Evolutionary conservation across 2,329 filamentous ascomycete genomes (phyloP).

Genomic region (Stylonectria norvegica): DNA sequence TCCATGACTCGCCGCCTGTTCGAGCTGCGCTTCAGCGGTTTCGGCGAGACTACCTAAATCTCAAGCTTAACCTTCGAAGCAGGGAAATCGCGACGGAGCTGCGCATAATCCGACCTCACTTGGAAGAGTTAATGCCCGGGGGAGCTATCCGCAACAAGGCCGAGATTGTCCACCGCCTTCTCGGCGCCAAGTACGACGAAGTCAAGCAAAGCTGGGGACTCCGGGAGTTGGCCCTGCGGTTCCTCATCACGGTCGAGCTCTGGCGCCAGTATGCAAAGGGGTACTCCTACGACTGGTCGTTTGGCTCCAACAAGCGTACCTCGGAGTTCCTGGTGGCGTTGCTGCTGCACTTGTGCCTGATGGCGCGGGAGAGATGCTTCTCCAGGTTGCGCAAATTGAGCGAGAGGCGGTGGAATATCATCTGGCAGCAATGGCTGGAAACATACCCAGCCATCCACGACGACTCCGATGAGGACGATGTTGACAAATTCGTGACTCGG

Average conservation of each 20-base stretch:
- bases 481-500: constrained; percentile 15
- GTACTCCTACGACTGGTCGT: constrained; percentile 18
- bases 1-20: constrained; percentile 25
- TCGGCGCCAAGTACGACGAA: background rate
- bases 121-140: constrained; percentile 19
- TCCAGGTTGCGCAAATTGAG: background rate
- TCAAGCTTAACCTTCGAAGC: constrained; percentile 1
- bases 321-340: constrained; percentile 23
- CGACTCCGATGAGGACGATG: background rate
- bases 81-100: constrained; percentile 10
- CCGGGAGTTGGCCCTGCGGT: constrained; percentile 18
- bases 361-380: constrained; percentile 20
- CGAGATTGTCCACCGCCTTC: constrained; percentile 10
- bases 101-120: constrained; percentile 6
- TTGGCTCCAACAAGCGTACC: constrained; percentile 12
- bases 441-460: constrained; percentile 16
- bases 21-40: constrained; percentile 22
- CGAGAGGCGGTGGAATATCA: constrained; percentile 17
- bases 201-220: constrained; percentile 6
- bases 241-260: constrained; percentile 24
- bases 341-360: constrained; percentile 20
- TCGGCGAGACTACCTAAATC: too few relatives aligned
- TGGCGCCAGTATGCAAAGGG: constrained; percentile 23
- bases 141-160: constrained; percentile 5
- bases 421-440: constrained; percentile 31